Conservation (phyloP, 2,329 filamentous ascomycete genomes). For the Ophiosphaerella herpotricha region DNA sequence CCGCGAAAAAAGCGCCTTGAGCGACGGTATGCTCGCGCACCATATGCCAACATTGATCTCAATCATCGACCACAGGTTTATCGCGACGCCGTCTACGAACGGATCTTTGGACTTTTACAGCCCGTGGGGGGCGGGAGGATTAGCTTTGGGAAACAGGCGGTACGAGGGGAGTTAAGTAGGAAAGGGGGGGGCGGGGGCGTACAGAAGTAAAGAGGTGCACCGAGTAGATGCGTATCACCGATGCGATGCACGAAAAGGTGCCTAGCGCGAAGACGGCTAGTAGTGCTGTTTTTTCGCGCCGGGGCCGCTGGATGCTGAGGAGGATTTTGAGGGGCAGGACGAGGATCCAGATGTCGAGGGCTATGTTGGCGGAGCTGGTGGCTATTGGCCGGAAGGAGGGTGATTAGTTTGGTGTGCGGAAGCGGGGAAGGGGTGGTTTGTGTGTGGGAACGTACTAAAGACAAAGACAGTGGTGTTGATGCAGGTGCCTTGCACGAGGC, state of each 20-base stretch:
- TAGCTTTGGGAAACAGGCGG: too few relatives aligned
- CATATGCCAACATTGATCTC: slow-evolving; percentile 88
- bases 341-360: slow-evolving; percentile 84
- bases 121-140: too few relatives aligned
- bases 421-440: neutral
- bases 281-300: slow-evolving; percentile 81
- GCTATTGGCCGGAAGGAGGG: slow-evolving; percentile 4
- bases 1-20: slow-evolving; percentile 69
- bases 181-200: slow-evolving; percentile 26
- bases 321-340: slow-evolving; percentile 82
- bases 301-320: slow-evolving; percentile 79
- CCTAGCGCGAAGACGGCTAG: slow-evolving; percentile 82
- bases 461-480: slow-evolving; percentile 38
- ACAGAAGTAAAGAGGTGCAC: slow-evolving; percentile 41
- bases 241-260: slow-evolving; percentile 83
- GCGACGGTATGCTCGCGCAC: slow-evolving; percentile 82
- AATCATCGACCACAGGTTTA: slow-evolving; percentile 88
- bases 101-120: slow-evolving; percentile 46
- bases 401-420: neutral
- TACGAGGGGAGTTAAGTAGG: neutral
- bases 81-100: slow-evolving; percentile 73
- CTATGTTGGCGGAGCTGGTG: slow-evolving; percentile 78
- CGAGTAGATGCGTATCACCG: slow-evolving; percentile 65
- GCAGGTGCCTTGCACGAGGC: slow-evolving; percentile 27
- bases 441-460: slow-evolving; percentile 27